A percentile compares a stretch with the other conserved stretches of the same genome.
These are phyloP conservation scores for Penstemon newberryi DNA, from an alignment of 257 asterid species.

Conservation along the genomic window DNA sequence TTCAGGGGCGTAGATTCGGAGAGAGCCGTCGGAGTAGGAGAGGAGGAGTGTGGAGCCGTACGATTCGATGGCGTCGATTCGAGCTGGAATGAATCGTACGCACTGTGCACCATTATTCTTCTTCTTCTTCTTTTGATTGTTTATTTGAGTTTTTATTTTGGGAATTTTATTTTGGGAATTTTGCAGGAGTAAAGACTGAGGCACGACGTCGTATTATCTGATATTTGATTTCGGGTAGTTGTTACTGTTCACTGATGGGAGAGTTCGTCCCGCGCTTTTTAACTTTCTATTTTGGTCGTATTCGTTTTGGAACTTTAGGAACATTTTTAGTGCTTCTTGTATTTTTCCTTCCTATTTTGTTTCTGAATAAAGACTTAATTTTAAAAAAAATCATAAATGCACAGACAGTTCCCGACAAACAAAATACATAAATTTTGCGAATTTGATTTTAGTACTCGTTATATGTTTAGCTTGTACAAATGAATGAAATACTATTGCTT, in stretches of 20 bases:
- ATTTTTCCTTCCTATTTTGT: too few relatives aligned
- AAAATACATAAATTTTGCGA: too few relatives aligned
- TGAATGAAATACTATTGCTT: too few relatives aligned
- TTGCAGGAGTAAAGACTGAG: too few relatives aligned
- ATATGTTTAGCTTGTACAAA: too few relatives aligned
- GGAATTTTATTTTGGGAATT: not conserved
- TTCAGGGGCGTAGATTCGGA: constrained; percentile 75
- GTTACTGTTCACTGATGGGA: not conserved
- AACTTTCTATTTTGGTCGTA: constrained; percentile 23
- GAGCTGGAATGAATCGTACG: constrained; percentile 79
- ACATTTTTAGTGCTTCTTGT: not conserved
- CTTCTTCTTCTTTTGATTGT: not conserved
- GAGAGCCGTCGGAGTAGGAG: constrained; percentile 93
- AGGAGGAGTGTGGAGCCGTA: constrained; percentile 64
- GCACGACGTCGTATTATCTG: too few relatives aligned
- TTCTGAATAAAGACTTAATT: too few relatives aligned
- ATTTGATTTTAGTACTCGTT: too few relatives aligned
- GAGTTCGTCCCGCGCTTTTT: constrained; percentile 32
- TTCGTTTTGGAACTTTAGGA: not conserved
- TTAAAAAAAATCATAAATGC: too few relatives aligned
- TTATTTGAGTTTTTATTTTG: not conserved
- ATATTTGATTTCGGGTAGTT: not conserved
- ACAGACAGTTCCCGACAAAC: too few relatives aligned
- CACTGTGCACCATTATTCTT: constrained; percentile 82
- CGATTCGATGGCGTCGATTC: constrained; percentile 85